Percentiles rank a stretch among this genome's conserved stretches.
Evolutionary conservation across 1,139 yeast genomes (phyloP).

Genomic region (Blastobotrys apis): DNA sequence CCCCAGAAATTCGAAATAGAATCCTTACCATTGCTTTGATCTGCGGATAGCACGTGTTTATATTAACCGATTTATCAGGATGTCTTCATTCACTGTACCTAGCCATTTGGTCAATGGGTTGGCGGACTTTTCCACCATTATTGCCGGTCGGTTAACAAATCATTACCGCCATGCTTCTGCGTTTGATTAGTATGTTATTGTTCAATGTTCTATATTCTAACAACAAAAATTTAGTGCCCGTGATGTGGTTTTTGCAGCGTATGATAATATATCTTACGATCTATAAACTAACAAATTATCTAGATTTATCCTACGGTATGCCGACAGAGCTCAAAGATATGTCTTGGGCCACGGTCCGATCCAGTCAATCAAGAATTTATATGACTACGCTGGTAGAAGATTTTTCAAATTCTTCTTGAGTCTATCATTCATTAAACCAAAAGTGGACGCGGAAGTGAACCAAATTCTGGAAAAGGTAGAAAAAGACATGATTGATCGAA

Average conservation of each 20-base stretch:
- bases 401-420: constrained; percentile 21
- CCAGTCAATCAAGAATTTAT: constrained; percentile 16
- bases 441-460: constrained; percentile 58
- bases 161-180: constrained; percentile 19
- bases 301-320: constrained; percentile 16
- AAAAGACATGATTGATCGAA: constrained; percentile 48
- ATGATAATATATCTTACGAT: too few species aligned
- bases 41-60: too few species aligned
- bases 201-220: constrained; percentile 13
- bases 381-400: constrained; percentile 13
- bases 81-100: neutral
- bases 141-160: constrained; percentile 5
- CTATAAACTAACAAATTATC: neutral
- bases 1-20: too few species aligned
- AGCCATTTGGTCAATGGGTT: constrained; percentile 10
- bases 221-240: too few species aligned
- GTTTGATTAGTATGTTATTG: constrained; percentile 23
- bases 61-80: too few species aligned
- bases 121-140: constrained; percentile 6
- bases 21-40: too few species aligned
- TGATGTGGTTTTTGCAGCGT: constrained; percentile 23
- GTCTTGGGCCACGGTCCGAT: constrained; percentile 18
- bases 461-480: constrained; percentile 51
- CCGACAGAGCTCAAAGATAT: constrained; percentile 18
- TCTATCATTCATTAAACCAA: constrained; percentile 50